Base-by-base conservation (phyloP, 768 basidiomycete genomes). In the Xerocomus spinulosus region DNA sequence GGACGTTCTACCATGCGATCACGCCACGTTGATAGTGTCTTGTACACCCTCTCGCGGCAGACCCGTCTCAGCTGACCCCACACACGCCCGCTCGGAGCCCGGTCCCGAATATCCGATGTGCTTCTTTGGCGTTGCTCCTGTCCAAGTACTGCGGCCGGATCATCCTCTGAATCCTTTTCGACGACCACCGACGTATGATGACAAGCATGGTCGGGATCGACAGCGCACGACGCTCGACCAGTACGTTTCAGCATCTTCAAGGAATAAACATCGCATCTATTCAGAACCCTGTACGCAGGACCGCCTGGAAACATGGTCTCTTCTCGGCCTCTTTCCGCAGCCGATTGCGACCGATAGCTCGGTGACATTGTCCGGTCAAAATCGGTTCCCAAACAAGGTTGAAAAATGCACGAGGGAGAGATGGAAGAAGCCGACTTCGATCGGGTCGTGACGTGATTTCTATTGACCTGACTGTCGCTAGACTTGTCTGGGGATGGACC, bases 101-200 rank as follows among this genome's bases (percentile, higher is more conserved):
- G 28, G 32, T 17, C 35, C 20, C 32, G 36, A 15, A 15, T 13
- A 23, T 39, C 30, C 29, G 48, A 17, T 24, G 18, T 15, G 7
- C 20, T 17, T 17, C 14, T 9, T 18, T 0, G 44, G 25, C 9
- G 20, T n/a, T 23, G 54, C 14, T 10, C 23, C 23, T 9, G 43
- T 21, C 42, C 47, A 52, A 23, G n/a, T 33, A 42, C 38, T 14
- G 10, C 52, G 54, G 55, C 33, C 53, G 59, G 62, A 59, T 51
- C 59, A 49, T 48, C 30, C n/a, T 3, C 38, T 17, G 9, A 7
- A 1, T 38, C 15, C 49, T 37, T 21, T 5, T 37, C 47, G 20
- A 12, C 5, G 14, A 20, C 38, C 24, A 25, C 23, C 24, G n/a
- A n/a, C n/a, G n/a, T n/a, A n/a, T n/a, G n/a, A n/a, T n/a, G n/a